phyloP scores from a whole-genome alignment of 2,329 filamentous ascomycete genomes.

The Fusarium nematophilum region DNA sequence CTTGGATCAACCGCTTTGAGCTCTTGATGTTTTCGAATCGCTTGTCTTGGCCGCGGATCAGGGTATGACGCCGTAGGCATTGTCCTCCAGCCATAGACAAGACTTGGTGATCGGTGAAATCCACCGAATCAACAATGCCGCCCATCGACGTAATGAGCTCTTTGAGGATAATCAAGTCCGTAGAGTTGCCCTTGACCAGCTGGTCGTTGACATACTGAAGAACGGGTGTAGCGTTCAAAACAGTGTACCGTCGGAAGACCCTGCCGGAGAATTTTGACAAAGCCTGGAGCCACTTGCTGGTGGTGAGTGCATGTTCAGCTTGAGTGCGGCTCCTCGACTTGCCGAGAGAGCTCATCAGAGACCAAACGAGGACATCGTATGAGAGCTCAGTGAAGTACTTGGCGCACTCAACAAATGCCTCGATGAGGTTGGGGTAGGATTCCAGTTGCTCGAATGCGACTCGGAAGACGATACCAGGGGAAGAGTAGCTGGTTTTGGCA shows the following conservation, averaged over 20 bases:
- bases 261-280: slow-evolving; percentile 91
- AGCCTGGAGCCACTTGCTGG: slow-evolving; percentile 91
- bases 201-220: slow-evolving; percentile 91
- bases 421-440: slow-evolving; percentile 93
- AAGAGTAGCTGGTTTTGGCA: slow-evolving; percentile 91
- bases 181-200: slow-evolving; percentile 83
- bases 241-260: slow-evolving; percentile 86
- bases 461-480: slow-evolving; percentile 90
- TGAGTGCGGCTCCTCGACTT: slow-evolving; percentile 73
- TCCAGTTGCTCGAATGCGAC: slow-evolving; percentile 92
- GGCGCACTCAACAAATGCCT: slow-evolving; percentile 93
- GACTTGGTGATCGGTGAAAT: slow-evolving; percentile 90
- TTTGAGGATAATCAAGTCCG: slow-evolving; percentile 90
- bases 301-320: slow-evolving; percentile 74
- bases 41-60: slow-evolving; percentile 83
- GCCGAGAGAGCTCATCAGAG: slow-evolving; percentile 79
- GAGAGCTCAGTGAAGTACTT: slow-evolving; percentile 93
- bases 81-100: slow-evolving; percentile 90
- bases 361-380: slow-evolving; percentile 95
- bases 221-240: slow-evolving; percentile 85
- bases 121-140: slow-evolving; percentile 86
- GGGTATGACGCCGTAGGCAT: slow-evolving; percentile 80
- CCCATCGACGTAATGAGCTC: slow-evolving; percentile 94
- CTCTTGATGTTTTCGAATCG: slow-evolving; percentile 80
- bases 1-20: slow-evolving; percentile 82